Evolutionary conservation across 257 asterid species (phyloP), one percentile per base, ranked within the genome.

Genomic region (Solanum appendiculatum): DNA sequence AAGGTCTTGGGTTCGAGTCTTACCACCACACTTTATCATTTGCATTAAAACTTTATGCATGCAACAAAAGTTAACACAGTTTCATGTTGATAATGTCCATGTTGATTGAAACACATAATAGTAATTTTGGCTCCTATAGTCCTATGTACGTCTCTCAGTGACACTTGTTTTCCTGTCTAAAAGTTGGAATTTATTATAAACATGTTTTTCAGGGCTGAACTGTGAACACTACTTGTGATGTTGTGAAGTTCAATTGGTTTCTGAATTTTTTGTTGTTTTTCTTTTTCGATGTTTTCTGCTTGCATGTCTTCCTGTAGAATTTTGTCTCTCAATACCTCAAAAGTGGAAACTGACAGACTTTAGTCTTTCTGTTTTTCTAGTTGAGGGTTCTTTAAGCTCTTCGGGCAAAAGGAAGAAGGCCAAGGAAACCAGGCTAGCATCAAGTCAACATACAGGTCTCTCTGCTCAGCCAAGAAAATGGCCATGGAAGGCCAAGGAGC

Each of bases 381-480:
- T 85, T 69, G 87, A 85, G 83, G 87, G 82, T 40, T 85, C 82
- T 44, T 74, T 85, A 85, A 85, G 87, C 82, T 85, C 83, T 66
- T 4, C 87, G 21, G 70, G 37, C n/a, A 85, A 85, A 70, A 69
- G 80, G 44, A 69, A 69, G 69, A 74, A 72, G 10, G 48, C 48
- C 6, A 31, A 42, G 12, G 82, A 69, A 64, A 69, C 25, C 46
- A 85, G 34, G 36, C 18, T 27, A 44, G 37, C 7, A 39, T 15
- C 34, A 44, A 12, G 36, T 69, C 82, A 69, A 85, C 82, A 1
- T 7, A 5, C 58, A 46, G 29, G 66, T 21, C 29, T 31, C 60
- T 46, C 87, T 37, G 13, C 82, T 85, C 87, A 42, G 44, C 82
- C n/a, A 56, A 69, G 5, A 13, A 63, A 14, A 46, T 85, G 87